Conservation (phyloP, 2,329 filamentous ascomycete species). For the Lasiodiplodia gonubiensis region DNA sequence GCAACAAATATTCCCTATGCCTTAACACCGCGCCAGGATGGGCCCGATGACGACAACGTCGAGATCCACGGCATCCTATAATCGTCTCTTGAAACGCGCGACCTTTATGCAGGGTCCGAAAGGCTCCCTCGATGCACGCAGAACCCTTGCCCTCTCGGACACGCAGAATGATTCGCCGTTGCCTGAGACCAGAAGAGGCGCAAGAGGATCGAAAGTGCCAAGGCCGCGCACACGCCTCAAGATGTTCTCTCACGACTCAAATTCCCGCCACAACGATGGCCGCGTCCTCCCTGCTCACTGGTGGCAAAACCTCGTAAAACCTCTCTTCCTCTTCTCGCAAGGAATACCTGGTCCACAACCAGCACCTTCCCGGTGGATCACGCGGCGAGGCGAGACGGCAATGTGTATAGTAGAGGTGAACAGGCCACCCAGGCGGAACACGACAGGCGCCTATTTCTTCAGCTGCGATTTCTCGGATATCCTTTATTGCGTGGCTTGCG, state of each 20-base stretch:
- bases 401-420: neutral
- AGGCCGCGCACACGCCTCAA: neutral
- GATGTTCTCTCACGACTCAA: too few species aligned
- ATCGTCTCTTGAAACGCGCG: neutral
- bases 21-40: neutral
- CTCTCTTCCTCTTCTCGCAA: neutral
- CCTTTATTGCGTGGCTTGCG: slow-evolving; percentile 18
- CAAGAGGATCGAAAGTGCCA: neutral
- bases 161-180: neutral
- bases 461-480: neutral
- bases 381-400: neutral
- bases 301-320: neutral
- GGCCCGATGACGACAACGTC: neutral
- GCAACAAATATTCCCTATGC: neutral
- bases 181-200: neutral
- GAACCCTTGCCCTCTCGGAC: neutral
- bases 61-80: neutral
- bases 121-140: neutral
- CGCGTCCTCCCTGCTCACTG: neutral
- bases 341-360: neutral
- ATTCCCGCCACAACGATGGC: neutral
- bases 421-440: neutral
- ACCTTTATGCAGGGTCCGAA: neutral
- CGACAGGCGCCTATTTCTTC: slow-evolving; percentile 1
- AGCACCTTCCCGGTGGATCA: neutral